Evolutionary conservation across 2,329 filamentous ascomycete genomes (phyloP).

Genomic region (Venturia aucupariae): DNA sequence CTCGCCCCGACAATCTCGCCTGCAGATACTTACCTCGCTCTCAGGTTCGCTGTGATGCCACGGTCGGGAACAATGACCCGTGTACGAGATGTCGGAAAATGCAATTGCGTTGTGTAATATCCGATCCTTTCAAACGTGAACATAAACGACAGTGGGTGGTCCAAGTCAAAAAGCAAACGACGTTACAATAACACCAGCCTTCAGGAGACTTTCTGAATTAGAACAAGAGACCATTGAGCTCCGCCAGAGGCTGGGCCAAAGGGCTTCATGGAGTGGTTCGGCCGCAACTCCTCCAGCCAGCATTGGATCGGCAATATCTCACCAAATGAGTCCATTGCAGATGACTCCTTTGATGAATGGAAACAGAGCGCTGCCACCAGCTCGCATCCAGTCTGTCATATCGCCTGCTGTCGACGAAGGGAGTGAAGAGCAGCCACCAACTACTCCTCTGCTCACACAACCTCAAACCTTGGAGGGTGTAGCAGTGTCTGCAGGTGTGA

Average conservation of each 20-base stretch:
- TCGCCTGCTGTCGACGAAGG: conserved; percentile 16
- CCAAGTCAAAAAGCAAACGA: background rate
- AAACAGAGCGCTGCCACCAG: conserved; percentile 16
- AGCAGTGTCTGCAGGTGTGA: conserved; percentile 24
- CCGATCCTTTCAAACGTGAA: conserved; percentile 34
- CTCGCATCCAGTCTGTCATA: conserved; percentile 18
- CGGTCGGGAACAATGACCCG: conserved; percentile 26
- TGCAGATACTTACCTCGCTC: background rate
- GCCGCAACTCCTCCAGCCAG: conserved; percentile 26
- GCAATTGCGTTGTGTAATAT: conserved; percentile 29
- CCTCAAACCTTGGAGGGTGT: conserved; percentile 26
- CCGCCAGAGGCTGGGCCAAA: conserved; percentile 23
- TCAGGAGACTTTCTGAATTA: conserved; percentile 29
- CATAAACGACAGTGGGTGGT: conserved; percentile 31
- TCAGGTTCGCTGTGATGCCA: conserved; percentile 27
- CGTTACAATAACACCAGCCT: background rate
- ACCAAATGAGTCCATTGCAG: conserved; percentile 1
- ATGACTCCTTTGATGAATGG: conserved; percentile 14
- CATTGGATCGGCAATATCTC: conserved; percentile 20
- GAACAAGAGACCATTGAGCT: conserved; percentile 31
- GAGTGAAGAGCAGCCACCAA: conserved; percentile 17
- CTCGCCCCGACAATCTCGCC: background rate
- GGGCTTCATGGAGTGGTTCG: conserved; percentile 22
- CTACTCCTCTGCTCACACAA: conserved; percentile 20
- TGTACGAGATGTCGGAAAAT: conserved; percentile 33